phyloP scores from a whole-genome alignment of 225 moss, liverwort and hornwort species.

The Sphagnum tenellum region DNA sequence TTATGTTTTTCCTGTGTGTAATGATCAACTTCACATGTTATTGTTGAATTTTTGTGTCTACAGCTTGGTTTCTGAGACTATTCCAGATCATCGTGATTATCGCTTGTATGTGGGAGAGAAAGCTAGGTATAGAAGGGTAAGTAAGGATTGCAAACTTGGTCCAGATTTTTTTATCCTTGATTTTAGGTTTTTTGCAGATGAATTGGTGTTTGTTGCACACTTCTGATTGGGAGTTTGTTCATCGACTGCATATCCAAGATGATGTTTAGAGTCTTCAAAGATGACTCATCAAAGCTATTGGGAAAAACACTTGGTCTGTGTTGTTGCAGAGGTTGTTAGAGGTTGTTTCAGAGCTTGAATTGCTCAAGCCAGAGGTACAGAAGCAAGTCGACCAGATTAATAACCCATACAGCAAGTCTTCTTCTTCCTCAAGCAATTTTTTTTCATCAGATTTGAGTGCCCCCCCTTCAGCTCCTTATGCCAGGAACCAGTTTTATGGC shows the following conservation, averaged over 20 bases:
- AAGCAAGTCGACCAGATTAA: slow-evolving; percentile 66
- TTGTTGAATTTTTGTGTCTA: slow-evolving; percentile 8
- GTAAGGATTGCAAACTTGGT: not conserved
- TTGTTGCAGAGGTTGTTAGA: slow-evolving; percentile 59
- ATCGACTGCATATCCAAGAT: too few species aligned
- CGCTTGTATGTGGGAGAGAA: slow-evolving; percentile 41
- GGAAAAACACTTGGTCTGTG: not conserved
- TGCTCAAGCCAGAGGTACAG: slow-evolving; percentile 69
- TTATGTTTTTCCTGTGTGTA: too few species aligned
- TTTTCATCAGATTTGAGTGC: slow-evolving; percentile 30
- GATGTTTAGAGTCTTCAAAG: too few species aligned
- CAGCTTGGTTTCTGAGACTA: slow-evolving; percentile 92
- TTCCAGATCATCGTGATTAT: slow-evolving; percentile 81
- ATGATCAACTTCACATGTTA: too few species aligned
- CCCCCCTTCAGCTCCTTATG: slow-evolving; percentile 16
- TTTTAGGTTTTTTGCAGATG: too few species aligned
- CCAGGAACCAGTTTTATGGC: slow-evolving; percentile 35
- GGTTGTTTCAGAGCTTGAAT: slow-evolving; percentile 69
- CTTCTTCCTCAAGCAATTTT: slow-evolving; percentile 19
- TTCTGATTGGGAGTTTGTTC: too few species aligned
- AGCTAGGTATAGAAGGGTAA: slow-evolving; percentile 67
- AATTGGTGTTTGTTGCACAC: too few species aligned
- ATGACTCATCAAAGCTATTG: too few species aligned
- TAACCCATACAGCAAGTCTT: slow-evolving; percentile 12
- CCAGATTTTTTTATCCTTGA: too few species aligned